Percentiles rank a stretch among this genome's conserved stretches.
phyloP scores from a whole-genome alignment of 169 alveolate genomes.

The Plasmodium vivax region DNA sequence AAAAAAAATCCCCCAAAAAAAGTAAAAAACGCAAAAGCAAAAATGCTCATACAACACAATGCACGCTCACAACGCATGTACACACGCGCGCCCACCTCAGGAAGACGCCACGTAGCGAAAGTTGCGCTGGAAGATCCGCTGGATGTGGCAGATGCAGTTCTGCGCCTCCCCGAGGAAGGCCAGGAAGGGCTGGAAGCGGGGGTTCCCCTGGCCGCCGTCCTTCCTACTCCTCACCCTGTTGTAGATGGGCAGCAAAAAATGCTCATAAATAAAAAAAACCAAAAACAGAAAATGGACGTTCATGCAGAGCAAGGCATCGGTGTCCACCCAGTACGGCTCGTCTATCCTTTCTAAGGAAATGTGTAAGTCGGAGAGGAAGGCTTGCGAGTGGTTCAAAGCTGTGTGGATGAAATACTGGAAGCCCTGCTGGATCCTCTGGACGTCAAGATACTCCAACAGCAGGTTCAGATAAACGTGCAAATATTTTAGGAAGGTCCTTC shows the following conservation, averaged over 20 bases:
- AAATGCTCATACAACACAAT: neutral
- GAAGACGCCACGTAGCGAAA: conserved; percentile 1
- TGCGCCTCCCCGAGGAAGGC: conserved; percentile 19
- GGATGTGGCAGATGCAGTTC: conserved; percentile 5
- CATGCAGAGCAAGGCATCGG: conserved; percentile 33
- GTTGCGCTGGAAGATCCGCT: neutral
- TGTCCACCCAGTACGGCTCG: conserved; percentile 42
- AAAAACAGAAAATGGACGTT: conserved; percentile 34
- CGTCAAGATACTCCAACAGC: conserved; percentile 19
- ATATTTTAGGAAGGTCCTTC: conserved; percentile 26
- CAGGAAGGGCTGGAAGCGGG: neutral
- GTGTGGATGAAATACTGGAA: conserved; percentile 22
- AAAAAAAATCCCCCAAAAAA: neutral
- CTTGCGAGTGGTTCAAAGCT: conserved; percentile 23
- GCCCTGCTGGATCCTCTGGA: conserved; percentile 21
- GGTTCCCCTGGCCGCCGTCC: neutral
- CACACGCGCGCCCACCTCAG: neutral
- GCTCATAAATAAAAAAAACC: conserved; percentile 14
- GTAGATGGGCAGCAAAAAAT: conserved; percentile 35
- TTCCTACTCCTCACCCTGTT: neutral
- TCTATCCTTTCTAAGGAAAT: neutral
- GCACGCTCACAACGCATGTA: neutral
- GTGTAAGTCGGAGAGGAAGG: conserved; percentile 20
- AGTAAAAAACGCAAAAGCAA: neutral
- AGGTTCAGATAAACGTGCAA: conserved; percentile 14